Conservation (phyloP, 257 asterid genomes). For the Scutellaria barbata region DNA sequence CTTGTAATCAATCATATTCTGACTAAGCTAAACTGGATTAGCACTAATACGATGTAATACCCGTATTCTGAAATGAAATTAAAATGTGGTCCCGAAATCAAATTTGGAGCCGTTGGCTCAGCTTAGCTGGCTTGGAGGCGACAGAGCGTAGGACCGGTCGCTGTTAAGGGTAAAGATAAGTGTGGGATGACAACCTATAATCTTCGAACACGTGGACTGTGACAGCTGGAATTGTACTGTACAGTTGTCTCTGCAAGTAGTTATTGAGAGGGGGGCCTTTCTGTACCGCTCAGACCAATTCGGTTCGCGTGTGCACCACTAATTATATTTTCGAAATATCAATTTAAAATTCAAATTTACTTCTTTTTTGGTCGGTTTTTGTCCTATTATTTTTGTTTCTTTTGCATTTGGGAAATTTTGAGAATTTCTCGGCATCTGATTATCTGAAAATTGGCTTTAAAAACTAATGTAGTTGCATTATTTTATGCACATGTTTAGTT, state of each 20-base stretch:
- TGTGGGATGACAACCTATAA: conserved; percentile 40
- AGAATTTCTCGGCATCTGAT: neutral
- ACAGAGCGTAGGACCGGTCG: conserved; percentile 54
- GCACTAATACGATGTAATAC: neutral
- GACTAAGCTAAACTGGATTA: too few relatives aligned
- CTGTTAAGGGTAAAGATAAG: conserved; percentile 48
- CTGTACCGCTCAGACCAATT: conserved; percentile 33
- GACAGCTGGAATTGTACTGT: conserved; percentile 63
- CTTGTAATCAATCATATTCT: too few relatives aligned
- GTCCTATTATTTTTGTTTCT: neutral
- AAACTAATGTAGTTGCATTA: neutral
- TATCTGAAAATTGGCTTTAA: too few relatives aligned
- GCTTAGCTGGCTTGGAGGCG: conserved; percentile 51
- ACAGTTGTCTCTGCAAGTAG: conserved; percentile 62
- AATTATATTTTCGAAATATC: neutral
- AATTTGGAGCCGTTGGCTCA: conserved; percentile 44
- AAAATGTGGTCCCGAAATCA: conserved; percentile 27
- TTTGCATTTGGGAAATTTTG: neutral
- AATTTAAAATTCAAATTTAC: conserved; percentile 11
- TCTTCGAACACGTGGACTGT: conserved; percentile 34
- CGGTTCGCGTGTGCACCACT: conserved; percentile 42
- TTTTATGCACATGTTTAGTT: neutral
- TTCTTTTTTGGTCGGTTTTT: neutral
- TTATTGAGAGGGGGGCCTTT: conserved; percentile 39
- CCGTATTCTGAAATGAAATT: neutral